phyloP scores from a whole-genome alignment of 2,329 filamentous ascomycete genomes.

The Blastomyces emzantsi region DNA sequence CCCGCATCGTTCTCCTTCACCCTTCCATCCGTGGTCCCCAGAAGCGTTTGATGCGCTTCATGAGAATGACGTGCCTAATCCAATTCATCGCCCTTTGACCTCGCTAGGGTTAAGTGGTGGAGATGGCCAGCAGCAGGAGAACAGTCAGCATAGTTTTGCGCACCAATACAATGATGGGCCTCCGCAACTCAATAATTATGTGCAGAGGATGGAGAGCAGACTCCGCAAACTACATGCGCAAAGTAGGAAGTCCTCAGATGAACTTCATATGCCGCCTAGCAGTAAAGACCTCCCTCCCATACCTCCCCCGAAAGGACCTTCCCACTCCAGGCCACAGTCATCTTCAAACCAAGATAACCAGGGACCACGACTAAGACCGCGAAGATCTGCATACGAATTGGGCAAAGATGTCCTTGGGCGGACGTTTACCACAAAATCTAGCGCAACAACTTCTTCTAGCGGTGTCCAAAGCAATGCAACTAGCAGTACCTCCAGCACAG shows the following conservation, averaged over 20 bases:
- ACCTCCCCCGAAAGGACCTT: slow-evolving; percentile 48
- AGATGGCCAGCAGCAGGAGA: slow-evolving; percentile 37
- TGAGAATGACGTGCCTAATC: slow-evolving; percentile 26
- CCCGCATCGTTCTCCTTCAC: slow-evolving; percentile 41
- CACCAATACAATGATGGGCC: slow-evolving; percentile 49
- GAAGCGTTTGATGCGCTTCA: slow-evolving; percentile 63
- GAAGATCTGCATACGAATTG: slow-evolving; percentile 61
- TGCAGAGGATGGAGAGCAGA: slow-evolving; percentile 82
- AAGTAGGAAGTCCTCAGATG: slow-evolving; percentile 35
- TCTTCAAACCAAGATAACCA: slow-evolving; percentile 29
- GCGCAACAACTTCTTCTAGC: slow-evolving; percentile 66
- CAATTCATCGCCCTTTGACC: slow-evolving; percentile 54
- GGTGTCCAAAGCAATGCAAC: slow-evolving; percentile 60
- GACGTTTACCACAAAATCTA: slow-evolving; percentile 84
- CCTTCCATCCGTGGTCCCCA: slow-evolving; percentile 75
- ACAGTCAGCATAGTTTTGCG: slow-evolving; percentile 39
- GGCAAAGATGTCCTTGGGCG: slow-evolving; percentile 60
- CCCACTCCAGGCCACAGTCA: slow-evolving; percentile 36
- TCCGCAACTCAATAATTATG: slow-evolving; percentile 74
- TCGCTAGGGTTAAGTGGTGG: slow-evolving; percentile 57
- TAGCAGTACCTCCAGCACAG: slow-evolving; percentile 58
- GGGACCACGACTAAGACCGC: slow-evolving; percentile 30
- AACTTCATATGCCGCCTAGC: slow-evolving; percentile 44
- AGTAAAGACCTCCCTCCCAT: slow-evolving; percentile 50
- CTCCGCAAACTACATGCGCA: slow-evolving; percentile 58